These are phyloP conservation scores for Mentha longifolia DNA, from an alignment of 257 asterid genomes.

Conservation along the genomic window DNA sequence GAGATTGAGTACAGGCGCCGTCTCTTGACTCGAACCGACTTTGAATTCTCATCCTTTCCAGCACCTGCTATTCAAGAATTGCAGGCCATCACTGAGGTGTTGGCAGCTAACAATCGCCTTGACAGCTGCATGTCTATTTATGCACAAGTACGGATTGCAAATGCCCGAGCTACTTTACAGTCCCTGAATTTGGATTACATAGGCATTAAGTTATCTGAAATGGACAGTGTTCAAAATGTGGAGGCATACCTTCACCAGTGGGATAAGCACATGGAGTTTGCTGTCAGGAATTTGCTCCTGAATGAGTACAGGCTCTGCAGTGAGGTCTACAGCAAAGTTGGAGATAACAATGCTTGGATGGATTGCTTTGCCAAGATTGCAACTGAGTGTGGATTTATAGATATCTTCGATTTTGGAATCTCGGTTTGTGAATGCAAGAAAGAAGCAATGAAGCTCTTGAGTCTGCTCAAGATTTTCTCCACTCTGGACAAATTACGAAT, in stretches of 20 bases:
- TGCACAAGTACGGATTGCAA: conserved; percentile 54
- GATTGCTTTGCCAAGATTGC: conserved; percentile 68
- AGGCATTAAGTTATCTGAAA: conserved; percentile 57
- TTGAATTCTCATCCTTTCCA: conserved; percentile 6
- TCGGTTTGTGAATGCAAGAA: conserved; percentile 62
- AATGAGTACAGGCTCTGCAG: conserved; percentile 66
- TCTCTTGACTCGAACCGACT: conserved; percentile 39
- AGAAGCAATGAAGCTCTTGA: conserved; percentile 82
- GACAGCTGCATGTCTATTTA: conserved; percentile 55
- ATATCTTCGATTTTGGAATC: conserved; percentile 61
- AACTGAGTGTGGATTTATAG: conserved; percentile 55
- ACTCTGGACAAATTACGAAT: conserved; percentile 63
- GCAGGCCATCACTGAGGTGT: conserved; percentile 54
- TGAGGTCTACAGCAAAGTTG: conserved; percentile 49
- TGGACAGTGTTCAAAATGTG: conserved; percentile 54
- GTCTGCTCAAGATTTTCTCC: conserved; percentile 67
- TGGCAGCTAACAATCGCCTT: conserved; percentile 52
- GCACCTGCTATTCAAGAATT: conserved; percentile 39
- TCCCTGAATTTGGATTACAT: conserved; percentile 53
- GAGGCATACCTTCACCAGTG: conserved; percentile 63
- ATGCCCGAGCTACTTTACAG: conserved; percentile 47
- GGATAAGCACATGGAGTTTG: conserved; percentile 69
- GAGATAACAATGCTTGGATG: conserved; percentile 48
- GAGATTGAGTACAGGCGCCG: conserved; percentile 53
- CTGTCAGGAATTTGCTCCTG: conserved; percentile 59